These are phyloP conservation scores for Sporisorium graminicola DNA, from an alignment of 1,284 basidiomycete genomes.

Conservation along the genomic window DNA sequence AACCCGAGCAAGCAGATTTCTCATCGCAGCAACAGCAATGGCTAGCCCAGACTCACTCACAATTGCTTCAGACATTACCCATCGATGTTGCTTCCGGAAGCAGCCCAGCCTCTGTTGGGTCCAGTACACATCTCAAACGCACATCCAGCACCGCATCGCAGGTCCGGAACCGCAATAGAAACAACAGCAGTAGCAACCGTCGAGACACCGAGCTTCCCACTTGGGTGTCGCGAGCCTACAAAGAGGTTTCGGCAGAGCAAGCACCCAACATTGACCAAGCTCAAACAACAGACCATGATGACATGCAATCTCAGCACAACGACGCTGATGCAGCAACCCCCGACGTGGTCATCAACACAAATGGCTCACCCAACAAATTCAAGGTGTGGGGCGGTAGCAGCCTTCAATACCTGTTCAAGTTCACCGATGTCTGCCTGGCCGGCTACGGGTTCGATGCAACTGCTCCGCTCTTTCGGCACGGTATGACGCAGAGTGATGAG, in stretches of 20 bases:
- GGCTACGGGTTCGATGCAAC: conserved; percentile 15
- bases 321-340: conserved; percentile 1
- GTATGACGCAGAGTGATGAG: conserved; percentile 17
- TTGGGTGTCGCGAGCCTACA: conserved; percentile 18
- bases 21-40: neutral
- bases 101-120: conserved; percentile 1
- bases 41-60: neutral
- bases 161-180: neutral
- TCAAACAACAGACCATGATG: neutral
- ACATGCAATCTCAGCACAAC: neutral
- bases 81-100: neutral
- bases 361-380: conserved; percentile 10
- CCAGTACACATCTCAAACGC: neutral
- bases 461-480: conserved; percentile 18
- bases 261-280: neutral
- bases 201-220: conserved; percentile 6
- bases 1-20: neutral
- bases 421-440: conserved; percentile 14
- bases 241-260: conserved; percentile 11
- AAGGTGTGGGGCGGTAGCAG: conserved; percentile 21
- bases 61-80: neutral
- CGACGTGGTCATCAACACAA: conserved; percentile 14
- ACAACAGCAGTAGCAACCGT: conserved; percentile 6
- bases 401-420: conserved; percentile 22
- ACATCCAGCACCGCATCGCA: neutral